Base-by-base conservation (phyloP, 2,329 filamentous ascomycete species). In the Cladorrhinum sp. region DNA sequence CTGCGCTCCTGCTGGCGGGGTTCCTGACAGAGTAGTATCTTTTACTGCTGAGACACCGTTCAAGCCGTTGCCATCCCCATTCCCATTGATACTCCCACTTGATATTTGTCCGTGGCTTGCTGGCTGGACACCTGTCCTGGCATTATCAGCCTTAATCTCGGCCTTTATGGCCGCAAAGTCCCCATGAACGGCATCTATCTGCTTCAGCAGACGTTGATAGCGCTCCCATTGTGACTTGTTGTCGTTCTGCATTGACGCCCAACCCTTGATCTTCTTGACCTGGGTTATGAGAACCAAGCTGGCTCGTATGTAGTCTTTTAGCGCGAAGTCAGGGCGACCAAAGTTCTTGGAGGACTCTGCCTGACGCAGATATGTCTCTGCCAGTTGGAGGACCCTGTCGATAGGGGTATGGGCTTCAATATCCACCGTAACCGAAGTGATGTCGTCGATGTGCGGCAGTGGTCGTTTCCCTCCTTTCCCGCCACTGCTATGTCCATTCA, bases 241-340 rank as follows among this genome's bases (percentile, higher is more conserved):
- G 53, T 86, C 84, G 38, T 75, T 75, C 67, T 85, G 83, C 60
- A 92, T 77, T 55, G 82, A 79, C 25, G 85, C 83, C 72, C 86
- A 96, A 63, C 93, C 90, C 59, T 83, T 85, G 72, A 96, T 92
- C 36, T 81, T 81, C 1, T 91, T 90, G 24, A 98, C 87, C 48
- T 87, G 78, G 59, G 93, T 87, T 55, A 92, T 81, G 13, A 90
- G 84, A 58, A 97, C 89, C 60, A 92, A 87, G 62, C 84, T 92
- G 10, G 93, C 91, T 64, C 88, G 85, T 60, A 98, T 82, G 70
- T 93, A 98, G 63, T 96, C 90, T 65, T 89, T 85, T 58, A 96
- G 88, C 2, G 93, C 93, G 38, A 86, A 74, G 70, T 95, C 92
- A 3, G 87, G 85, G 36, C 86, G 80, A 24, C 84, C 78, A 74